Evolutionary conservation across 2,329 filamentous ascomycete species (phyloP), one percentile per base, ranked within the genome.

Genomic region (Tolypocladium ovalisporum): DNA sequence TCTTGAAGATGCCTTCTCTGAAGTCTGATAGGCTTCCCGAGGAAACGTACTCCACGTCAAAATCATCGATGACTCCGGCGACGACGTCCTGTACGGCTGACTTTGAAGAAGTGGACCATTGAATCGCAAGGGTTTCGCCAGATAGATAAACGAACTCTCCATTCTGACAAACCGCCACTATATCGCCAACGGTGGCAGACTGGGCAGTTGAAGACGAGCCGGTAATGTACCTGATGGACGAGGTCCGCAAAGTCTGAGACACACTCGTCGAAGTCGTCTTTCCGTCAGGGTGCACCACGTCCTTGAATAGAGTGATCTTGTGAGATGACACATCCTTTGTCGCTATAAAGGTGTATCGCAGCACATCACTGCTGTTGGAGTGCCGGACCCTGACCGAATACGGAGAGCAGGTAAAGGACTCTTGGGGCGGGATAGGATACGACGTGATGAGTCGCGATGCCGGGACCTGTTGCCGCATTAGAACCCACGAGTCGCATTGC

Each of bases 351-450:
- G 84, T 87, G 64, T 83, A 83, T 62, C 84, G 77, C 44, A 77
- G 74, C 36, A 81, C 71, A 58, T 78, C 76, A 61, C 71, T 76
- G 56, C 71, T 73, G 27, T 75, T 74, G 13, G 76, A 68, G 52
- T 73, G 73, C 63, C 81, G 77, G 60, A 77, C 73, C 62, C 82
- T 76, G 47, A 85, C 68, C 19, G 84, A 87, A 67, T 76, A 79
- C 24, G 83, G 79, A 10, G 83, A 70, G 68, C 84, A 86, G 56
- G 82, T 82, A 67, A 87, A 85, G 55, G 76, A 77, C 56, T 84
- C 80, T 68, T 86, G 82, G 1, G 84, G 85, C 32, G 84, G 81
- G 59, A 87, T 79, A 27, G 84, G 83, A 67, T 87, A 87, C 2
- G 84, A 87, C 8, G 84, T 86, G 63, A 87, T 78, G 60, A 86